phyloP scores from a whole-genome alignment of 148 eudicot species.

The Agrostemma githago region DNA sequence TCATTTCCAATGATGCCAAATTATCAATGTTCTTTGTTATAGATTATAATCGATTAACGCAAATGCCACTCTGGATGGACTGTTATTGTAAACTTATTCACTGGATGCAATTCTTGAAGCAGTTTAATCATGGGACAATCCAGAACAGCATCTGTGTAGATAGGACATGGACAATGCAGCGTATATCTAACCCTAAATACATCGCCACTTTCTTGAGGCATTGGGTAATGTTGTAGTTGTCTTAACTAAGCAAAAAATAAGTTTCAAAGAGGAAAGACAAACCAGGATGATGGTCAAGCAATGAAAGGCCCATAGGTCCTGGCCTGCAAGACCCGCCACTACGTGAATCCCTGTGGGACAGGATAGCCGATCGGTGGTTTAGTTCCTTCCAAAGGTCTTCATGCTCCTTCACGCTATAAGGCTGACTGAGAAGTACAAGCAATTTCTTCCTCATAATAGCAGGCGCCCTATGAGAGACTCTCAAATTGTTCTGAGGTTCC shows the following conservation, averaged over 20 bases:
- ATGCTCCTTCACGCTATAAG: constrained; percentile 28
- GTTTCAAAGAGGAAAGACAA: constrained; percentile 3
- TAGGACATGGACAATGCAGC: neutral
- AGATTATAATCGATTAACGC: neutral
- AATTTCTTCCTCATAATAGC: constrained; percentile 18
- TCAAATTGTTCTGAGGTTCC: neutral
- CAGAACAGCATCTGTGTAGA: neutral
- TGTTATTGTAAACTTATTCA: neutral
- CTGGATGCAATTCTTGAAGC: neutral
- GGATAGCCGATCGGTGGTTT: constrained; percentile 17
- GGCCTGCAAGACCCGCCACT: constrained; percentile 10
- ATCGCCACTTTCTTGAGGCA: neutral
- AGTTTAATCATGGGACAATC: neutral
- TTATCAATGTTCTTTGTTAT: too few species aligned
- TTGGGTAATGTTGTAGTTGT: neutral
- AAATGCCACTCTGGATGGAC: neutral
- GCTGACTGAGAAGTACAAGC: constrained; percentile 19
- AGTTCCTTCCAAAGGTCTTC: constrained; percentile 27
- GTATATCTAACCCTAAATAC: neutral
- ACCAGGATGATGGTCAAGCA: constrained; percentile 34
- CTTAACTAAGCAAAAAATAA: neutral
- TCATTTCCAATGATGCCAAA: neutral
- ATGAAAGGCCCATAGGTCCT: constrained; percentile 29
- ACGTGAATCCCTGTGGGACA: constrained; percentile 29
- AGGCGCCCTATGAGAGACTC: neutral